Percentiles rank a stretch among this genome's conserved stretches.
These are phyloP conservation scores for Apiospora kogelbergensis DNA, from an alignment of 2,329 filamentous ascomycete species.

Conservation along the genomic window DNA sequence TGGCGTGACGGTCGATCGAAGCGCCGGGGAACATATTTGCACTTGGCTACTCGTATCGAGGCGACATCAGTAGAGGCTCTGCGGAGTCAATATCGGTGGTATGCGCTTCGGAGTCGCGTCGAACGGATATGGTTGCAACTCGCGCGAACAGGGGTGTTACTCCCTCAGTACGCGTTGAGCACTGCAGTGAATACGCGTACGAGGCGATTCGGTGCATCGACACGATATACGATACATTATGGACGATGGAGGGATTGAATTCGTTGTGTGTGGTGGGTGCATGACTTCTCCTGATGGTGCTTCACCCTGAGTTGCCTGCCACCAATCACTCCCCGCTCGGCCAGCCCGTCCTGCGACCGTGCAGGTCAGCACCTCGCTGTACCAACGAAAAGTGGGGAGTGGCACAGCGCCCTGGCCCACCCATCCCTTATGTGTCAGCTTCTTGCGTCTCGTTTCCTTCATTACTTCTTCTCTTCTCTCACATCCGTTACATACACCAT, in stretches of 20 bases:
- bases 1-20: not conserved
- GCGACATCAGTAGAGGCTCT: not conserved
- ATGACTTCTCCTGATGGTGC: not conserved
- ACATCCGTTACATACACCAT: not conserved
- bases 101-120: not conserved
- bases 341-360: too few species aligned
- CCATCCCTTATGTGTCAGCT: not conserved
- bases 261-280: not conserved
- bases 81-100: too few species aligned
- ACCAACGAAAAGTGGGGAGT: not conserved
- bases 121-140: not conserved
- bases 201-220: not conserved
- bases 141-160: not conserved
- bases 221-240: not conserved
- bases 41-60: not conserved
- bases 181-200: not conserved
- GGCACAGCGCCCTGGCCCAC: not conserved
- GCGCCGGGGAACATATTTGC: not conserved
- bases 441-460: not conserved
- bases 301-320: not conserved
- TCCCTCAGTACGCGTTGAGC: not conserved
- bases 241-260: not conserved
- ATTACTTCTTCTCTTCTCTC: not conserved
- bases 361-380: too few species aligned
- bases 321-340: not conserved